These are phyloP conservation scores for Aspergillus nomiae DNA, from an alignment of 2,329 filamentous ascomycete genomes.

Conservation along the genomic window DNA sequence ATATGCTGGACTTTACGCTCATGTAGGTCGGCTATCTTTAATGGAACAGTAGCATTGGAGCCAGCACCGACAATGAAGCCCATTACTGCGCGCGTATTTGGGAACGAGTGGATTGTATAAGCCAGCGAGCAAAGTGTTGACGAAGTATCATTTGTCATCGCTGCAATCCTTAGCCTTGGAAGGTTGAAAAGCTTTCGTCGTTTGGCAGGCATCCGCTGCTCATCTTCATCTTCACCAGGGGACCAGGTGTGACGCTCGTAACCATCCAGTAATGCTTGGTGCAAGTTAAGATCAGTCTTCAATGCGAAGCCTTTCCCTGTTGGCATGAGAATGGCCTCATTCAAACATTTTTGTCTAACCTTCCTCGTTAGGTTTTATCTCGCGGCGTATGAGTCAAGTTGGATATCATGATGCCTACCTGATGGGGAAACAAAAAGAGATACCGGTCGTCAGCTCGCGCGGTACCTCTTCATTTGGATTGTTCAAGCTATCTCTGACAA, in stretches of 20 bases:
- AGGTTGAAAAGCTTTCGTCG: slow-evolving; percentile 44
- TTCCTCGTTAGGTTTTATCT: slow-evolving; percentile 2
- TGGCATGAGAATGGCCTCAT: slow-evolving; percentile 54
- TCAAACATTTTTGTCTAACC: slow-evolving; percentile 47
- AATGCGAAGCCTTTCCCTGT: slow-evolving; percentile 56
- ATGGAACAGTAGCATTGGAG: slow-evolving; percentile 73
- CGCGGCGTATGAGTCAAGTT: not conserved
- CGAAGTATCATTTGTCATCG: slow-evolving; percentile 77
- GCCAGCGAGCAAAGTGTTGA: slow-evolving; percentile 76
- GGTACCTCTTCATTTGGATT: slow-evolving; percentile 30
- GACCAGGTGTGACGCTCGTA: slow-evolving; percentile 46
- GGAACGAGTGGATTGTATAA: slow-evolving; percentile 63
- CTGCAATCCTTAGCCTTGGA: slow-evolving; percentile 66
- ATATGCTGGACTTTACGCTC: slow-evolving; percentile 58
- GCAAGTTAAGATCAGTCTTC: slow-evolving; percentile 36
- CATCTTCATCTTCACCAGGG: slow-evolving; percentile 26
- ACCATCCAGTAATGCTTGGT: slow-evolving; percentile 35
- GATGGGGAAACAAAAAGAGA: slow-evolving; percentile 48
- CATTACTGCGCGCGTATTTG: slow-evolving; percentile 67
- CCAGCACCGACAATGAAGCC: slow-evolving; percentile 77
- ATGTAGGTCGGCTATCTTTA: slow-evolving; percentile 63
- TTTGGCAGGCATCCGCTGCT: slow-evolving; percentile 25
- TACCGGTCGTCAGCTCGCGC: slow-evolving; percentile 40
- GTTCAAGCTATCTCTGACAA: slow-evolving; percentile 58
- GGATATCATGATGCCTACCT: slow-evolving; percentile 30